Evolutionary conservation across 2,329 filamentous ascomycete species (phyloP), one percentile per base, ranked within the genome.

Genomic region (Beauveria scarabaeidicola): DNA sequence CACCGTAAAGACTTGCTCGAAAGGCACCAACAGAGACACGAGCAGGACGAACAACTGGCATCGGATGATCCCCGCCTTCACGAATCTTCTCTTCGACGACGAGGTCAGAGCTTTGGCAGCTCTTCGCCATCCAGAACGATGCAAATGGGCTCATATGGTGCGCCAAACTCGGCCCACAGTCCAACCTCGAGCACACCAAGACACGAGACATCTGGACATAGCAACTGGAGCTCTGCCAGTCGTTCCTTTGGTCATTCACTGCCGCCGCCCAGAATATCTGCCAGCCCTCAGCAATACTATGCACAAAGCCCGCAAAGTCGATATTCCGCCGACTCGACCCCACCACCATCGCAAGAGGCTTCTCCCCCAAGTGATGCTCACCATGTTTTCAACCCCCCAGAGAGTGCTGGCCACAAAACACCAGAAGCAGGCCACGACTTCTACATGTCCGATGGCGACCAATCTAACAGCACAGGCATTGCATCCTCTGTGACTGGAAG

Each of bases 1-100:
- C 78, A 84, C 63, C 78, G 84, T 58, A 76, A 78, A 50, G 84
- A 87, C 67, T 71, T 87, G 11, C 74, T 86, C 19, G 75, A 80
- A n/a, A 79, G 84, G 41, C 84, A 87, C 65, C 69, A 75, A 60
- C 74, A 76, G 62, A 73, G 76, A 72, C 80, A 82, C n/a, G 57
- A 59, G 57, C 57, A 59, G 32, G 57, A 59, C 19, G 57, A 59
- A 13, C 40, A 51, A 10, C 79, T 82, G 9, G 50, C 50, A 36
- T 52, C 57, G 21, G 57, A 52, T 19, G 57, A 44, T 2, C 41
- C 19, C 3, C 41, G 23, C 11, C 40, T 32, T 40, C 36, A 36
- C 25, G n/a, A 36, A 17, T 21, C 57, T 15, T 41, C 57, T 23
- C 50, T 41, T 6, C 40, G 57, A 36, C 40, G 41, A 38, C 57